Base-by-base conservation (phyloP, 148 eudicot genomes). In the Oxyria digyna region DNA sequence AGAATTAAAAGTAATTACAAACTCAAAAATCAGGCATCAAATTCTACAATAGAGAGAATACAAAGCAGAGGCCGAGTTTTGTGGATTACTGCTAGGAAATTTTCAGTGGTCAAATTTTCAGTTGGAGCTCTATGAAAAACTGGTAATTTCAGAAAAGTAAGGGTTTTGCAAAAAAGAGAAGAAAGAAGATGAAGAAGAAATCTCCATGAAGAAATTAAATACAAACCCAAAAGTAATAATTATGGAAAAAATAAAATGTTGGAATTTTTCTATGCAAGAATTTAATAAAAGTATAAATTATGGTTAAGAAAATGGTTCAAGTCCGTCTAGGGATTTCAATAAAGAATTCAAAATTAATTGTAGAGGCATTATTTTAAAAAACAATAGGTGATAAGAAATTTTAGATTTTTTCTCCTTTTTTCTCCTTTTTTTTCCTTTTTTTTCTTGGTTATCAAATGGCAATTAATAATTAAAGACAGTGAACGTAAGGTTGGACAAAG, bases 271-370 rank as follows among this genome's bases (percentile, higher is more conserved):
- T 52, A 29, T 21, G 2, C 9, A 21, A 0, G 3, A 52, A 75
- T 80, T 76, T 79, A 81, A 75, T 68, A 82, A 79, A 74, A 83
- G 74, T 70, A 71, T 87, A 73, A 84, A 86, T 87, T 93, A 80
- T 82, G 85, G 91, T 90, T 92, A 85, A 90, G 82, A 82, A 89
- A 87, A 80, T 84, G 88, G 83, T 89, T 93, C 78, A 87, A 84
- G 89, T 93, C 97, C 97, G 96, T 86, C 91, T 90, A 77, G 89
- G 84, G 85, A 87, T 82, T n/a, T 82, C 75, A 87, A 91, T 84
- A n/a, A 85, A 84, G n/a, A n/a, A n/a, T n/a, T n/a, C n/a, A n/a
- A n/a, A n/a, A n/a, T n/a, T n/a, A n/a, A n/a, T n/a, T n/a, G n/a
- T 55, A 76, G 83, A 74, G 65, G 67, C 62, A 76, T 68, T 73